Evolutionary conservation across 169 alveolate genomes (phyloP), one percentile per base, ranked within the genome.

Genomic region (Miamiensis avidus): DNA sequence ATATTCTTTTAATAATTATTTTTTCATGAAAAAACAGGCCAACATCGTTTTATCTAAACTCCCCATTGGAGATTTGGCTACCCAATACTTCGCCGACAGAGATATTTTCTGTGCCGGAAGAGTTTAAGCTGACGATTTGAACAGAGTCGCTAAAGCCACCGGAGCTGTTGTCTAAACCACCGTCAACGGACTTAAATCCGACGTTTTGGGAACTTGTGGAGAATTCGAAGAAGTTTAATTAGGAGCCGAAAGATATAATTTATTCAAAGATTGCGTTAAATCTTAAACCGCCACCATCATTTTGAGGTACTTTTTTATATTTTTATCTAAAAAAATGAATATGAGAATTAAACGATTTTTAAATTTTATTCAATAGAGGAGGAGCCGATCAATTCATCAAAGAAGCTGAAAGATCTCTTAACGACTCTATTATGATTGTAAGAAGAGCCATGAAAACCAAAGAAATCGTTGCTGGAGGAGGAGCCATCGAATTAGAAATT

Each of bases 31-130:
- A n/a, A n/a, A n/a, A n/a, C n/a, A n/a, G n/a, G 91, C 87, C 29
- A 27, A 84, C 29, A 89, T 83, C 25, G 99, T 99, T 74, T 91
- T 99, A 34, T 97, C 99, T 27, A 97, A 98, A 86, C 98, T 98
- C 49, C 99, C 99, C 1, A 98, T 99, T 69, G 99, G 99, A 32
- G 99, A 99, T 91, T 89, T 99, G 25, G 99, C 99, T n/a, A 98
- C 99, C 28, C 99, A 99, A 93, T 99, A 96, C 89, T 99, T 99
- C 90, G 99, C 99, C n/a, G 99, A 96, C 33, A 84, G 92, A 34
- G 74, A 82, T 29, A 82, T 82, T 72, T 82, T 82, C 84, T 83
- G 99, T 87, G 99, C 99, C 34, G 99, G 99, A 16, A 94, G 99
- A 82, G 99, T 99, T 29, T 99, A 98, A 34, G 96, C 95, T 81